These are phyloP conservation scores for Pseudocercospora fijiensis DNA, from an alignment of 2,329 filamentous ascomycete genomes.

Conservation along the genomic window DNA sequence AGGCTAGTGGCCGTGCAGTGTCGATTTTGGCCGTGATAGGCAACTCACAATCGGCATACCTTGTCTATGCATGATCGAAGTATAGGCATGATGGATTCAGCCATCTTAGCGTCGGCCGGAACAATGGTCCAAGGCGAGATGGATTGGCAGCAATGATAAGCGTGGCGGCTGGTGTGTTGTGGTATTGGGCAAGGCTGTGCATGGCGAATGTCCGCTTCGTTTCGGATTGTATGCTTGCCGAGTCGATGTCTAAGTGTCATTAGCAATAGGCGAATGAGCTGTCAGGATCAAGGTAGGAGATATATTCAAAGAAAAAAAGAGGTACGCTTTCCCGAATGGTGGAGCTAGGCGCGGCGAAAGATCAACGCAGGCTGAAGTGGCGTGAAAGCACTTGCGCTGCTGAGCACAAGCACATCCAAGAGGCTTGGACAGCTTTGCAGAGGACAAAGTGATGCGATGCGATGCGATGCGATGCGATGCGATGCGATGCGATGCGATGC, in stretches of 20 bases:
- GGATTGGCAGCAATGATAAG: background rate
- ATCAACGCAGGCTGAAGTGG: constrained; percentile 10
- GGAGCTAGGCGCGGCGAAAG: constrained; percentile 7
- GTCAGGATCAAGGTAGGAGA: background rate
- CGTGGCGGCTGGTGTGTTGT: background rate
- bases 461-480: no score
- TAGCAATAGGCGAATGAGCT: constrained; percentile 14
- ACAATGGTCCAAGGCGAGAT: constrained; percentile 8
- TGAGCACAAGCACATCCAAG: constrained; percentile 18
- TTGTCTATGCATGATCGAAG: background rate
- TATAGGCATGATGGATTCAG: background rate
- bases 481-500: no score
- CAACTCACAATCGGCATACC: constrained; percentile 12
- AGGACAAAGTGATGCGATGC: constrained; percentile 1
- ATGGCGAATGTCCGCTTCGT: constrained; percentile 21
- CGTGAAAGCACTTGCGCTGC: constrained; percentile 1
- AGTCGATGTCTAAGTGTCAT: constrained; percentile 14
- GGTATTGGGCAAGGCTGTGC: constrained; percentile 18
- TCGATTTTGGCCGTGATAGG: constrained; percentile 22
- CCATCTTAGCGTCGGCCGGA: background rate
- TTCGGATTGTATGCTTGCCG: constrained; percentile 11
- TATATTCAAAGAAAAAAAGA: background rate
- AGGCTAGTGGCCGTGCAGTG: constrained; percentile 6
- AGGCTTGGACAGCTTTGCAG: constrained; percentile 16
- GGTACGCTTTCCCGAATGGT: background rate